Evolutionary conservation across 306 rosid species (phyloP).

Genomic region (Biancaea sappan): DNA sequence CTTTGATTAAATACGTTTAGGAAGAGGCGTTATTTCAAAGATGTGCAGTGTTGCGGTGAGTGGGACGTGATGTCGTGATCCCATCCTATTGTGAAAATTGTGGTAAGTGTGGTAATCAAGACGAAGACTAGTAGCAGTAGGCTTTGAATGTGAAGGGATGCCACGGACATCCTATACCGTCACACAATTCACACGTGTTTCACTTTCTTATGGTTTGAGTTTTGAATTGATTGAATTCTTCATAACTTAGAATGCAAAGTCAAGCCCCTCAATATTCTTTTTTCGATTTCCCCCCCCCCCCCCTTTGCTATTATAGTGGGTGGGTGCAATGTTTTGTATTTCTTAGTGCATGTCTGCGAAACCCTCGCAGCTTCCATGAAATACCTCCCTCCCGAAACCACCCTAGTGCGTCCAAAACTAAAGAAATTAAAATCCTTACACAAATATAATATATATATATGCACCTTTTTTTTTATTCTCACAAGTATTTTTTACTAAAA

Average conservation of each 20-base stretch:
- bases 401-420: background rate
- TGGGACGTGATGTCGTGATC: no score
- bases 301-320: no score
- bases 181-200: slow-evolving; percentile 40
- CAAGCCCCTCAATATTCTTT: no score
- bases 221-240: background rate
- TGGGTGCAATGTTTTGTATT: slow-evolving; percentile 8
- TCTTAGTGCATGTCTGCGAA: slow-evolving; percentile 30
- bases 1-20: no score
- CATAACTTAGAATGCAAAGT: background rate
- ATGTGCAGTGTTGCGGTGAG: background rate
- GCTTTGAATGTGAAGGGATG: background rate
- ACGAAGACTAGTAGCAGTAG: slow-evolving; percentile 36
- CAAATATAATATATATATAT: no score
- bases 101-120: slow-evolving; percentile 21
- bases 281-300: background rate
- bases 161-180: background rate
- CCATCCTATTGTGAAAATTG: slow-evolving; percentile 30
- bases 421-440: no score
- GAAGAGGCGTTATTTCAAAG: slow-evolving; percentile 1
- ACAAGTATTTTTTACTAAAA: no score
- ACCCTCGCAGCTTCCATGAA: slow-evolving; percentile 44
- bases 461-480: no score
- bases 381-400: background rate
- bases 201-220: background rate